Evolutionary conservation across 2,329 filamentous ascomycete species (phyloP).

Genomic region (Diaporthe capsici): DNA sequence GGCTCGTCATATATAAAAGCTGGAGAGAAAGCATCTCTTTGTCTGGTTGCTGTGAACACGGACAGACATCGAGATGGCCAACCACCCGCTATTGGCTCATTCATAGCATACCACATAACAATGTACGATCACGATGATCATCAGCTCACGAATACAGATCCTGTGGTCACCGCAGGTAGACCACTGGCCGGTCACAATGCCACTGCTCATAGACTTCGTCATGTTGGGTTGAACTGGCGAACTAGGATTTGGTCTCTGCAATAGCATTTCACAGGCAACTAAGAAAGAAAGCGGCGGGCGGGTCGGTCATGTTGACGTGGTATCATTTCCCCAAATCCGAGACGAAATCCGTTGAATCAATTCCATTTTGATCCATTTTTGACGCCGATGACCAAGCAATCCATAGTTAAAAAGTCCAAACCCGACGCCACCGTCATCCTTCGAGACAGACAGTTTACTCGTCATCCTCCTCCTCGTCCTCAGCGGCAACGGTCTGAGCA

Average conservation of each 20-base stretch:
- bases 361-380: slow-evolving; percentile 41
- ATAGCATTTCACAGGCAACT: slow-evolving; percentile 33
- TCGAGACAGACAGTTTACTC: slow-evolving; percentile 65
- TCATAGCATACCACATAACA: neutral
- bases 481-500: slow-evolving; percentile 82
- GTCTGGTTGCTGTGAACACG: neutral
- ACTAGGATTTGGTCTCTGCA: slow-evolving; percentile 30
- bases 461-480: slow-evolving; percentile 77
- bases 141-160: neutral
- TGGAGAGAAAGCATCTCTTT: neutral
- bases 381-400: slow-evolving; percentile 41
- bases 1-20: neutral
- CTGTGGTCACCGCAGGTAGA: neutral
- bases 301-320: slow-evolving; percentile 41
- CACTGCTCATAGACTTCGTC: neutral
- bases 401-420: slow-evolving; percentile 33
- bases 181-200: neutral
- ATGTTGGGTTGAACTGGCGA: slow-evolving; percentile 18
- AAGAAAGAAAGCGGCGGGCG: slow-evolving; percentile 22
- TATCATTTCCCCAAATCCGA: slow-evolving; percentile 43
- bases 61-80: neutral
- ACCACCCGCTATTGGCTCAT: no score
- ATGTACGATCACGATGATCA: neutral
- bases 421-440: slow-evolving; percentile 34
- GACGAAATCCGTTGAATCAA: slow-evolving; percentile 38